Evolutionary conservation across 331 rosid genomes (phyloP).

Genomic region (Malus hybrid): DNA sequence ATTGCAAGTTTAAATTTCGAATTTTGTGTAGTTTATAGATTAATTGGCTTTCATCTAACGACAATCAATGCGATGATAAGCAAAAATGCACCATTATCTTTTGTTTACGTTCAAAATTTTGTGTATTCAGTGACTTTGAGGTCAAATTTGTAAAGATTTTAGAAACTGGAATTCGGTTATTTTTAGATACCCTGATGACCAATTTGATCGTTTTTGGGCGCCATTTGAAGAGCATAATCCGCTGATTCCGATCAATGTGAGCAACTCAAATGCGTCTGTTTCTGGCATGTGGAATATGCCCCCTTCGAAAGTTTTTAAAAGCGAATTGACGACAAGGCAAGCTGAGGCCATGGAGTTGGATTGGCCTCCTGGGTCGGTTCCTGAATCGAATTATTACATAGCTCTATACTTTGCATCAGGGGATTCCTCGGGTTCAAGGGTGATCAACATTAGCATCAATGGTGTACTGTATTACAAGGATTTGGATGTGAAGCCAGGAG

Average conservation of each 20-base stretch:
- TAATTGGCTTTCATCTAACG: not conserved
- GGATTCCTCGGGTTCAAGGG: constrained; percentile 35
- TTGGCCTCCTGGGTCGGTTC: constrained; percentile 64
- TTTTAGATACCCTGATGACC: constrained; percentile 79
- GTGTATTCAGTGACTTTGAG: not conserved
- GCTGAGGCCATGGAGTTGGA: constrained; percentile 37
- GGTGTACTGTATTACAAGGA: constrained; percentile 41
- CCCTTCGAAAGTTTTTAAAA: constrained; percentile 53
- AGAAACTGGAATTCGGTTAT: not conserved
- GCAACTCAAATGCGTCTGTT: constrained; percentile 42
- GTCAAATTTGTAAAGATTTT: not conserved
- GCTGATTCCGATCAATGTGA: constrained; percentile 18
- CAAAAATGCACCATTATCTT: not conserved
- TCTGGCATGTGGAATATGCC: constrained; percentile 91
- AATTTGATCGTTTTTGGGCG: constrained; percentile 72
- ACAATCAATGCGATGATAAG: not conserved
- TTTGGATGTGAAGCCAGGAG: constrained; percentile 47
- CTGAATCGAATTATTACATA: constrained; percentile 44
- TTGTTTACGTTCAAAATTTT: not conserved
- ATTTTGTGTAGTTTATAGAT: not conserved
- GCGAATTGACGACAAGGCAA: constrained; percentile 37
- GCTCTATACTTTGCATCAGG: constrained; percentile 76
- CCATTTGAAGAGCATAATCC: constrained; percentile 31
- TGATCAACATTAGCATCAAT: constrained; percentile 48
- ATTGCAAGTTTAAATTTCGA: not conserved